Percentiles rank a stretch among this genome's conserved stretches.
phyloP scores from a whole-genome alignment of 352 stramenopile genomes.

The Phytophthora ramorum region DNA sequence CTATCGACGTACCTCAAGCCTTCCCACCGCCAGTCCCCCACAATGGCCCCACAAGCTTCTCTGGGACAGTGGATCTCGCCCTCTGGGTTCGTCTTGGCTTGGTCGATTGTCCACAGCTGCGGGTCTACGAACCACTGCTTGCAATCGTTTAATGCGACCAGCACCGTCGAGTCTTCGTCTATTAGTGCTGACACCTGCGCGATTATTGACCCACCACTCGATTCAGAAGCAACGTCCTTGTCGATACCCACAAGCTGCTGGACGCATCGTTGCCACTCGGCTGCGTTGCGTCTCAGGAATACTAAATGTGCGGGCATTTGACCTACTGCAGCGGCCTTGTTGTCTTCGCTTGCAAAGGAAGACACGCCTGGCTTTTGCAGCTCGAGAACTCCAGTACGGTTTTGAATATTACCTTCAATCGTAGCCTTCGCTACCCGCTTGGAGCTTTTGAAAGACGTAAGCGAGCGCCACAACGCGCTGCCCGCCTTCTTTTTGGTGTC shows the following conservation, averaged over 20 bases:
- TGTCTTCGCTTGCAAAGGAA: conserved; percentile 3
- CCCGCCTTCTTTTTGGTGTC: conserved; percentile 30
- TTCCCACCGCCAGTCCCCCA: conserved; percentile 69
- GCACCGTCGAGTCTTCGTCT: conserved; percentile 40
- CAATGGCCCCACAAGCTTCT: conserved; percentile 36
- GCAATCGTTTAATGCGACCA: conserved; percentile 36
- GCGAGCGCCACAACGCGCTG: conserved; percentile 45
- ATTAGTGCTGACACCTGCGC: conserved; percentile 42
- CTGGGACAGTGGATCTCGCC: conserved; percentile 57
- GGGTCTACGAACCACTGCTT: conserved; percentile 62
- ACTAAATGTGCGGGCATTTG: conserved; percentile 20
- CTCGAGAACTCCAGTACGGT: conserved; percentile 18
- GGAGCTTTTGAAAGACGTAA: conserved; percentile 43
- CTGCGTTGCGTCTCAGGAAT: conserved; percentile 46
- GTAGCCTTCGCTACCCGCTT: conserved; percentile 40
- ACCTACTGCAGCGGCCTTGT: conserved; percentile 2
- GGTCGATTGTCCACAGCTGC: conserved; percentile 50
- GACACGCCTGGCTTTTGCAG: conserved; percentile 15
- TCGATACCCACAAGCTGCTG: conserved; percentile 24
- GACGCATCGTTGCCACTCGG: conserved; percentile 46
- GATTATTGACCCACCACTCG: conserved; percentile 16
- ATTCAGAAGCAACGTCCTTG: conserved; percentile 8
- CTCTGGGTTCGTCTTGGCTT: conserved; percentile 19
- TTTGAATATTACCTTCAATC: conserved; percentile 28
- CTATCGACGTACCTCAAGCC: conserved; percentile 39